Conservation (phyloP, 1,139 yeast species). For the Suhomyces bokatorum region DNA sequence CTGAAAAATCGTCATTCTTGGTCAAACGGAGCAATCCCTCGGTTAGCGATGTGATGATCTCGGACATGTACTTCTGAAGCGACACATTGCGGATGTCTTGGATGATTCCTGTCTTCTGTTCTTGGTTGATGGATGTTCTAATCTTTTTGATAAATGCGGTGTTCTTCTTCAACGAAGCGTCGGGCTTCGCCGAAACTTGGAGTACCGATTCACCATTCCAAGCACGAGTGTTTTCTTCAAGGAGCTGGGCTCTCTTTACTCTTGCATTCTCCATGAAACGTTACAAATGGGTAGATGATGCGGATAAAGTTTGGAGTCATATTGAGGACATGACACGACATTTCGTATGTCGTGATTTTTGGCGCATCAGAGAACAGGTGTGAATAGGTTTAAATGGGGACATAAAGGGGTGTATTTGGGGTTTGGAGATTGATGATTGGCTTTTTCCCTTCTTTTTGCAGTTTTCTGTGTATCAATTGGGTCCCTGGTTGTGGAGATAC, state of each 20-base stretch:
- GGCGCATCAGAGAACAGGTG: too few species aligned
- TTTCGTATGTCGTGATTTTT: too few species aligned
- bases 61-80: constrained; percentile 75
- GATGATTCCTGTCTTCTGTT: constrained; percentile 44
- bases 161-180: constrained; percentile 80
- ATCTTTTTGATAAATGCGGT: constrained; percentile 78
- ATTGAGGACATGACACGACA: too few species aligned
- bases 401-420: too few species aligned
- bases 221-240: constrained; percentile 46
- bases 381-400: too few species aligned
- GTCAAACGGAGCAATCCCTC: constrained; percentile 62
- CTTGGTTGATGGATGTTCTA: constrained; percentile 55
- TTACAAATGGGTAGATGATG: not conserved
- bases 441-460: too few species aligned
- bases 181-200: constrained; percentile 44
- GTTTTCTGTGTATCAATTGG: too few species aligned
- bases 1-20: constrained; percentile 59
- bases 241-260: constrained; percentile 36
- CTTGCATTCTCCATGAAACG: not conserved
- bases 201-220: constrained; percentile 53
- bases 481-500: too few species aligned
- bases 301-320: not conserved
- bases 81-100: constrained; percentile 65
- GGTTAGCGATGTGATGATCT: constrained; percentile 59
- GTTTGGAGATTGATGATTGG: too few species aligned